Base-by-base conservation (phyloP, 495 filamentous ascomycete genomes). In the Tuber calosporum region DNA sequence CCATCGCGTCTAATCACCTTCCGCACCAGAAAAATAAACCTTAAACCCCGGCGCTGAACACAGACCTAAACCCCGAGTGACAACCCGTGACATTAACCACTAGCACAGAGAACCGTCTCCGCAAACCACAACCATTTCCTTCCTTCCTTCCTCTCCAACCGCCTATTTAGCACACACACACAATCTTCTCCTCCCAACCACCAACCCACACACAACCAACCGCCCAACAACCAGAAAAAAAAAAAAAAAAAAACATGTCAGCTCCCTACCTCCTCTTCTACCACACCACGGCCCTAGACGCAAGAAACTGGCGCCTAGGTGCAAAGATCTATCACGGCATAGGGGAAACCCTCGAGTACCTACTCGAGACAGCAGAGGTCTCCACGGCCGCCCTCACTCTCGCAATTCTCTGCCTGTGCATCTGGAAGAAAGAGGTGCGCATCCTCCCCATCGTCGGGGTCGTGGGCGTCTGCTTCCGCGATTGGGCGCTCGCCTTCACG, bases 41-140 rank as follows among this genome's bases (percentile, higher is more conserved):
- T 2, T 8, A 58, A 9, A 26, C n/a, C 1, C 13, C 22, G 26
- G 48, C 3, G 8, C 4, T 13, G 26, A 58, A 58, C 48, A 58
- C n/a, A 58, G 9, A 30, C 53, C 53, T 62, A 62, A 53, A 30
- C 53, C 53, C 53, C 53, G 53, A 62, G 53, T 62, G 53, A 62
- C 4, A n/a, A 30, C 26, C 26, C 9, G 26, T 62, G 53, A 62
- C 11, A 0, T 15, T 1, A 30, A 30, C 53, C 9, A 17, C 53
- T 26, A 17, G 30, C 5, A 26, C 53, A 30, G n/a, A 5, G 9
- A 15, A 17, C 11, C 26, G 11, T 1, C n/a, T 15, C 53, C 22
- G 8, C 45, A n/a, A 22, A 11, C 45, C 11, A 62, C n/a, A n/a
- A 5, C 53, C n/a, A 26, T 11, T 15, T 17, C 53, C n/a, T 30